These are phyloP conservation scores for Cyberlindnera misumaiensis DNA, from an alignment of 805 yeast species.

Conservation along the genomic window DNA sequence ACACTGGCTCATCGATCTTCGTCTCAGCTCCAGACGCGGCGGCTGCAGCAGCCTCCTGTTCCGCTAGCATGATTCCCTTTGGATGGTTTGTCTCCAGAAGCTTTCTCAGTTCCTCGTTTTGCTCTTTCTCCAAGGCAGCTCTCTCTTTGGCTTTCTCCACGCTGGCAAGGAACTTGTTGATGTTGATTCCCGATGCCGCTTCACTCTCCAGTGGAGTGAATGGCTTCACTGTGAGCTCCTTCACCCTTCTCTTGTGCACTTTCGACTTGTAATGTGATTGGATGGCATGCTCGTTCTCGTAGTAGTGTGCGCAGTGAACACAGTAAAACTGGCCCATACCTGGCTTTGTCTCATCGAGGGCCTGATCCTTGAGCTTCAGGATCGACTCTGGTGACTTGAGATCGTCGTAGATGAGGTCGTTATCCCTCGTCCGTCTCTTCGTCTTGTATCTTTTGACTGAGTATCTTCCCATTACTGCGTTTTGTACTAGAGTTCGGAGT, in stretches of 20 bases:
- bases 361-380: conserved; percentile 64
- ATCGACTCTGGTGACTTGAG: conserved; percentile 59
- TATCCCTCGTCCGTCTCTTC: conserved; percentile 77
- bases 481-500: no score
- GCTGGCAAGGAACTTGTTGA: conserved; percentile 55
- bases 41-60: conserved; percentile 6
- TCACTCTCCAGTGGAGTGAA: conserved; percentile 85
- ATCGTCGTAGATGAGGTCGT: conserved; percentile 78
- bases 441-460: conserved; percentile 84
- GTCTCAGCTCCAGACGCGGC: no score
- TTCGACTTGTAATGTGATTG: conserved; percentile 69
- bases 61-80: conserved; percentile 23
- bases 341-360: conserved; percentile 81
- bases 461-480: conserved; percentile 67
- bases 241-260: conserved; percentile 81
- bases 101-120: conserved; percentile 34
- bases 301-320: conserved; percentile 89
- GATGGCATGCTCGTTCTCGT: conserved; percentile 68
- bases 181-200: conserved; percentile 80
- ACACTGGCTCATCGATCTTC: conserved; percentile 1
- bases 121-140: conserved; percentile 36
- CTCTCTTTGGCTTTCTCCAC: conserved; percentile 54
- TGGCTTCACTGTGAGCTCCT: conserved; percentile 68
- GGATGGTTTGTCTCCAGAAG: conserved; percentile 22
- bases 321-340: conserved; percentile 95